Percentiles rank a stretch among this genome's conserved stretches.
phyloP scores from a whole-genome alignment of 2,329 filamentous ascomycete species.

The Diplodia seriata region DNA sequence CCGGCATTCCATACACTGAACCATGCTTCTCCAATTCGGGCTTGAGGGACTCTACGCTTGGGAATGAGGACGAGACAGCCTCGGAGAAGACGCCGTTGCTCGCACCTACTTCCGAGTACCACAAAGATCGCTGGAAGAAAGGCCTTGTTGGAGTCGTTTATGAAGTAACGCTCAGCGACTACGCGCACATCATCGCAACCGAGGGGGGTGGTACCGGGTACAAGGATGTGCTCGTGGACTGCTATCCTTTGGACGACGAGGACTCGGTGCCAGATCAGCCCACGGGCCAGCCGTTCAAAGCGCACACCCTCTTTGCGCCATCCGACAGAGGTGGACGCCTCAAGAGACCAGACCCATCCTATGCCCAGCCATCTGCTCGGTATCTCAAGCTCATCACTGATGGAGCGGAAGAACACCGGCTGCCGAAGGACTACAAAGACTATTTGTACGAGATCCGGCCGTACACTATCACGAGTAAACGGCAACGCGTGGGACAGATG shows the following conservation, averaged over 20 bases:
- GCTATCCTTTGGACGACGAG: conserved; percentile 69
- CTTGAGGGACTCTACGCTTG: conserved; percentile 57
- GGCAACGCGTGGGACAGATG: conserved; percentile 70
- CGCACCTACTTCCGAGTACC: conserved; percentile 45
- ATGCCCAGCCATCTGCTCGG: conserved; percentile 81
- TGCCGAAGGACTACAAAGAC: conserved; percentile 77
- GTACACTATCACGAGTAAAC: conserved; percentile 71
- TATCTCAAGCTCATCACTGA: conserved; percentile 82
- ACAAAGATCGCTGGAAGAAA: conserved; percentile 73
- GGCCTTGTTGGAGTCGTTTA: conserved; percentile 93
- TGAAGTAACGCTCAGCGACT: conserved; percentile 85
- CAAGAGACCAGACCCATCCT: conserved; percentile 69
- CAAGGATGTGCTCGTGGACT: conserved; percentile 80
- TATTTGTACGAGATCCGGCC: conserved; percentile 74
- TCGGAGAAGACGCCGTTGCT: conserved; percentile 41
- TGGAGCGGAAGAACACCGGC: conserved; percentile 79
- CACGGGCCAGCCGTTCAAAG: conserved; percentile 71
- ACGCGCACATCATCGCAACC: conserved; percentile 83
- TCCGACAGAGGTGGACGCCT: conserved; percentile 51
- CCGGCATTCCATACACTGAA: conserved; percentile 84
- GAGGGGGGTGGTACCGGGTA: conserved; percentile 90
- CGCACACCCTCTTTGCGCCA: conserved; percentile 83
- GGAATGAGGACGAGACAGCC: conserved; percentile 37
- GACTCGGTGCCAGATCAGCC: conserved; percentile 69
- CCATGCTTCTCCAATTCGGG: conserved; percentile 90